A percentile compares a stretch with the other conserved stretches of the same genome.
Evolutionary conservation across 345 rosid species (phyloP).

Genomic region (Salix udensis): DNA sequence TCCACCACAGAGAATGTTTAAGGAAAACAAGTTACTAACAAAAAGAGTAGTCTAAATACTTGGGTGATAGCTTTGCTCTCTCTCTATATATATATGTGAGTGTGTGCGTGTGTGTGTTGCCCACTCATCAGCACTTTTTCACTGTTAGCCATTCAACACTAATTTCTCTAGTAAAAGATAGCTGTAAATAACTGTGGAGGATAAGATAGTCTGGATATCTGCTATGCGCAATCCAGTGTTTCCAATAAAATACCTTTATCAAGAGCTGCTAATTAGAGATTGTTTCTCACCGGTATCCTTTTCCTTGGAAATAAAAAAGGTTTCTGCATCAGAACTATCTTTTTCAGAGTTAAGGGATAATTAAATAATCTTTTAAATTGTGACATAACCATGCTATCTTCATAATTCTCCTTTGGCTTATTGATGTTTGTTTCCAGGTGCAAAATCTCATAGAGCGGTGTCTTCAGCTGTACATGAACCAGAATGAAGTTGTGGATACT

Average conservation of each 20-base stretch:
- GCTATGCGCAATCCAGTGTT: neutral
- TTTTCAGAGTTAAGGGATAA: neutral
- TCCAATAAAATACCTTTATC: neutral
- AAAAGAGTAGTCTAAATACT: neutral
- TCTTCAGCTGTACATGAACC: conserved; percentile 36
- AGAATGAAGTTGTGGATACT: conserved; percentile 28
- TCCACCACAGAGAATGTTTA: too few relatives aligned
- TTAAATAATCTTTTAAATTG: neutral
- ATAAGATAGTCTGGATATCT: neutral
- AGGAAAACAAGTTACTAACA: neutral
- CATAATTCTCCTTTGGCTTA: neutral
- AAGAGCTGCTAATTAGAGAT: neutral
- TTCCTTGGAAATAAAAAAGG: neutral
- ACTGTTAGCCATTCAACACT: neutral
- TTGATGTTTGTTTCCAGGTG: conserved; percentile 19
- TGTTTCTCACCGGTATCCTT: neutral
- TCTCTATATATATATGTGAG: neutral
- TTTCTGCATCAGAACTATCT: neutral
- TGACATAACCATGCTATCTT: neutral
- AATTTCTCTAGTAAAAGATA: neutral
- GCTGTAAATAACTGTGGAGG: neutral
- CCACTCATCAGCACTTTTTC: neutral
- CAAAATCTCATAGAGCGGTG: conserved; percentile 38
- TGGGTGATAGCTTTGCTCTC: neutral
- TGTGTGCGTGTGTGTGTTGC: neutral